These are phyloP conservation scores for Globisporangium paddicum DNA, from an alignment of 352 stramenopile species.

Conservation along the genomic window DNA sequence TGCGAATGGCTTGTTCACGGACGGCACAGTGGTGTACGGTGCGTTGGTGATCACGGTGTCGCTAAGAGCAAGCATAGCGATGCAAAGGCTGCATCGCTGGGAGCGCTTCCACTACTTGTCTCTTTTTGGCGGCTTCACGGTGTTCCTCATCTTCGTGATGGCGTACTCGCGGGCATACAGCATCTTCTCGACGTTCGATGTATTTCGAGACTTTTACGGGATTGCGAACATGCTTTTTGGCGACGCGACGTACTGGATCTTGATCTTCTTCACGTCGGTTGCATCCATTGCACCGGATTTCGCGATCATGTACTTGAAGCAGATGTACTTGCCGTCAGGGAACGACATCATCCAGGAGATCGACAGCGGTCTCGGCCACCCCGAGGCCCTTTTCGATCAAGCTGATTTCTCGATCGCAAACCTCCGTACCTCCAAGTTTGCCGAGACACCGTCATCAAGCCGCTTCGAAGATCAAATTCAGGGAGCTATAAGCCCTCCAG, in stretches of 20 bases:
- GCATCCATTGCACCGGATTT: constrained; percentile 59
- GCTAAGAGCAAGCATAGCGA: constrained; percentile 64
- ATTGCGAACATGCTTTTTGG: constrained; percentile 55
- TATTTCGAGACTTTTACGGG: constrained; percentile 74
- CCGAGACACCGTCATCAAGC: constrained; percentile 17
- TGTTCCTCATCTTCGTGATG: constrained; percentile 68
- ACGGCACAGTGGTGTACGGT: constrained; percentile 77
- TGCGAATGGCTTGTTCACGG: constrained; percentile 61
- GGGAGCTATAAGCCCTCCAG: constrained; percentile 6
- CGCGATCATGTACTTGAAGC: constrained; percentile 65
- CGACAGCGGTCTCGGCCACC: constrained; percentile 56
- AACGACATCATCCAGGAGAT: constrained; percentile 86
- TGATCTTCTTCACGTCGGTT: constrained; percentile 61
- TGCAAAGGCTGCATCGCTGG: constrained; percentile 77
- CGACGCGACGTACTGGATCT: constrained; percentile 51
- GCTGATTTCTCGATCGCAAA: constrained; percentile 18
- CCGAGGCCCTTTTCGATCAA: constrained; percentile 2
- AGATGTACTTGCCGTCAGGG: constrained; percentile 82
- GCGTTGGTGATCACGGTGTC: constrained; percentile 73
- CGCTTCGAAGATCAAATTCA: constrained; percentile 31
- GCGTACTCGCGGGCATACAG: constrained; percentile 63
- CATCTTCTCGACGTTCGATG: constrained; percentile 57
- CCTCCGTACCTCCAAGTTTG: constrained; percentile 9
- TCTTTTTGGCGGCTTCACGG: constrained; percentile 52
- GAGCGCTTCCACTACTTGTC: constrained; percentile 68